A percentile compares a stretch with the other conserved stretches of the same genome.
phyloP scores from a whole-genome alignment of 2,329 filamentous ascomycete species.

The Aspergillus sergii region DNA sequence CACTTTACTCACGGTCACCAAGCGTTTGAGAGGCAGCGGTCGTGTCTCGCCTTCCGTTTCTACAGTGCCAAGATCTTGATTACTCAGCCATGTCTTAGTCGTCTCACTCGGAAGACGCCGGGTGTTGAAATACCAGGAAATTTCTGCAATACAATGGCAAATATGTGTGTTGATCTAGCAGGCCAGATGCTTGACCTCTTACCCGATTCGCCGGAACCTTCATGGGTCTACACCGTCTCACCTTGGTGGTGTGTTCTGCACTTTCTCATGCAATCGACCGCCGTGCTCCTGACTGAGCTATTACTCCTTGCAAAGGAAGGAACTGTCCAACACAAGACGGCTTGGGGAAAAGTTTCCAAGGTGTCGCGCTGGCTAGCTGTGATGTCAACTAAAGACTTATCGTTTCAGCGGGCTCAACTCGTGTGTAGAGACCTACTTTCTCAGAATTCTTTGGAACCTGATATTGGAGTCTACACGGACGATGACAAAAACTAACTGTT shows the following conservation, averaged over 20 bases:
- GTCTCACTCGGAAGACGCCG: constrained; percentile 33
- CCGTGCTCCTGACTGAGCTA: constrained; percentile 40
- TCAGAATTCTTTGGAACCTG: constrained; percentile 21
- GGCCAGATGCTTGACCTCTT: constrained; percentile 38
- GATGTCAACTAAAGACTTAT: constrained; percentile 37
- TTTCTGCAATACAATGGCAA: constrained; percentile 38
- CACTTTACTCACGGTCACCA: constrained; percentile 33
- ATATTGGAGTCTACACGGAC: background rate
- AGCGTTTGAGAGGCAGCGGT: constrained; percentile 35
- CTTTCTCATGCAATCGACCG: constrained; percentile 43
- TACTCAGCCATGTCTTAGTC: constrained; percentile 47
- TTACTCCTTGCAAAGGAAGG: constrained; percentile 35
- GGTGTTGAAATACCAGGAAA: constrained; percentile 27
- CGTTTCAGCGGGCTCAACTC: constrained; percentile 38
- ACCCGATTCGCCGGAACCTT: constrained; percentile 35
- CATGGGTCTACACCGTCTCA: constrained; percentile 32
- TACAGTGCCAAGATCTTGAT: constrained; percentile 48
- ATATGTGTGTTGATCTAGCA: constrained; percentile 40
- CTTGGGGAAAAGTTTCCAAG: constrained; percentile 36
- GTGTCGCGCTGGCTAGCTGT: constrained; percentile 39
- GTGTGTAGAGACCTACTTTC: constrained; percentile 32
- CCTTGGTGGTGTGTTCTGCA: constrained; percentile 48
- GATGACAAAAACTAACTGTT: constrained; percentile 5
- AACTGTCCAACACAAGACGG: constrained; percentile 28
- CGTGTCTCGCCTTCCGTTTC: constrained; percentile 44